These are phyloP conservation scores for Leccinellum rugosiceps DNA, from an alignment of 768 basidiomycete species.

Conservation along the genomic window DNA sequence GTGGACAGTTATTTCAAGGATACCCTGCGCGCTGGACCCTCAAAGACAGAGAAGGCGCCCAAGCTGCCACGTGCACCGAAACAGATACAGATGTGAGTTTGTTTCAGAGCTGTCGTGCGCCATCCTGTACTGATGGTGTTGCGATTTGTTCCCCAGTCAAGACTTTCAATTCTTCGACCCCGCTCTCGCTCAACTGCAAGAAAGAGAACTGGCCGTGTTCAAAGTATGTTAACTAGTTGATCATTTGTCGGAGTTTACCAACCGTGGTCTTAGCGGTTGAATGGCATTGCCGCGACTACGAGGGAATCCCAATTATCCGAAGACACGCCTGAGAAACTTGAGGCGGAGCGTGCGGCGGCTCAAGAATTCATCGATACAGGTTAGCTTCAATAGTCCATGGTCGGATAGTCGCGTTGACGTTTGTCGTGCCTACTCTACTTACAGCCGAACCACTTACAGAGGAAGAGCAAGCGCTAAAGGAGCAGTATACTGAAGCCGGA, in stretches of 20 bases:
- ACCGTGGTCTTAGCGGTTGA: conserved; percentile 45
- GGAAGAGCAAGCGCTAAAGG: conserved; percentile 80
- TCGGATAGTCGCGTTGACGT: background rate
- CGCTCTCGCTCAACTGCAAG: conserved; percentile 75
- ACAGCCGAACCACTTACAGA: conserved; percentile 90
- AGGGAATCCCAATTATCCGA: conserved; percentile 68
- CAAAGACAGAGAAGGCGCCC: conserved; percentile 77
- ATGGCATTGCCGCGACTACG: conserved; percentile 60
- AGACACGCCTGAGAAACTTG: conserved; percentile 80
- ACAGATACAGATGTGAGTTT: conserved; percentile 73
- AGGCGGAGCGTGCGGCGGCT: conserved; percentile 72
- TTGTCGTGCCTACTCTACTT: background rate
- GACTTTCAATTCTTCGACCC: conserved; percentile 98
- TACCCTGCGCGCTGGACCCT: conserved; percentile 74
- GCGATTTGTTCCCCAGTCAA: conserved; percentile 47
- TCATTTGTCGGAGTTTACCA: background rate
- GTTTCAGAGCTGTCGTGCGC: background rate
- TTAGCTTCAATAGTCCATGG: conserved; percentile 22
- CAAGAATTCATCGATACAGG: conserved; percentile 89
- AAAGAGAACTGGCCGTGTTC: conserved; percentile 79
- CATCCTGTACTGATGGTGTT: background rate
- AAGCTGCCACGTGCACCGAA: conserved; percentile 86
- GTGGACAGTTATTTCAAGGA: conserved; percentile 97
- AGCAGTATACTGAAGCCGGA: conserved; percentile 69
- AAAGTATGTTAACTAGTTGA: conserved; percentile 42